Conservation (phyloP, 768 basidiomycete species). For the Trametes meyenii region DNA sequence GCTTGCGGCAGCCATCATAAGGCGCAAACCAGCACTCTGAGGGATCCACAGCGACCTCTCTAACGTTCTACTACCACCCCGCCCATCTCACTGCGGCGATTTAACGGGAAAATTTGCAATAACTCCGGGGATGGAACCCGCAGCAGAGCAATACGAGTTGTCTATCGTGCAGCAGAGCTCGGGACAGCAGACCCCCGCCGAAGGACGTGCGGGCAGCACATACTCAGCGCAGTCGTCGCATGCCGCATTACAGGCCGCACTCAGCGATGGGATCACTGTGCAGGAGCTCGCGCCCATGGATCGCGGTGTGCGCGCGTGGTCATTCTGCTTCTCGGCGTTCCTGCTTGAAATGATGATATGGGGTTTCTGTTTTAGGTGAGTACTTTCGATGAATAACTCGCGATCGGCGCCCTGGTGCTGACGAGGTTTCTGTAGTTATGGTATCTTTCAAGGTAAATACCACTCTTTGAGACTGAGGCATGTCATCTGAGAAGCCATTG, state of each 20-base stretch:
- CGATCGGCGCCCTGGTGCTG: too few species aligned
- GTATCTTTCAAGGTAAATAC: conserved; percentile 29
- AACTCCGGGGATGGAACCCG: too few species aligned
- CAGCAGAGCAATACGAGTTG: conserved; percentile 11
- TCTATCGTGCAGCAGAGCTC: conserved; percentile 10
- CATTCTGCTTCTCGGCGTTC: conserved; percentile 28
- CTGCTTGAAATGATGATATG: conserved; percentile 29
- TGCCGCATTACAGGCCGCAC: conserved; percentile 12
- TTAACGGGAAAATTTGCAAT: too few species aligned
- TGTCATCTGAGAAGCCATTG: background rate
- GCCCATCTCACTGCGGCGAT: too few species aligned
- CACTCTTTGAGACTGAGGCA: background rate
- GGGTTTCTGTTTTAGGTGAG: conserved; percentile 30
- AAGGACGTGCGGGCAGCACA: background rate
- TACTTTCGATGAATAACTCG: background rate
- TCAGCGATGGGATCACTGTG: conserved; percentile 22
- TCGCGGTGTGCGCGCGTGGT: conserved; percentile 27
- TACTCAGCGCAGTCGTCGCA: conserved; percentile 17
- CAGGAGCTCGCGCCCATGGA: conserved; percentile 29
- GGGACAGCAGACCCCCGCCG: conserved; percentile 13
- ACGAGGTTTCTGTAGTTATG: conserved; percentile 17
- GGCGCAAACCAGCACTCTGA: too few species aligned
- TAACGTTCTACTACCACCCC: too few species aligned
- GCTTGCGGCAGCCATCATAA: background rate
- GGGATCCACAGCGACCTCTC: too few species aligned